Evolutionary conservation across 495 filamentous ascomycete species (phyloP).

Genomic region (Xylaria sp.): DNA sequence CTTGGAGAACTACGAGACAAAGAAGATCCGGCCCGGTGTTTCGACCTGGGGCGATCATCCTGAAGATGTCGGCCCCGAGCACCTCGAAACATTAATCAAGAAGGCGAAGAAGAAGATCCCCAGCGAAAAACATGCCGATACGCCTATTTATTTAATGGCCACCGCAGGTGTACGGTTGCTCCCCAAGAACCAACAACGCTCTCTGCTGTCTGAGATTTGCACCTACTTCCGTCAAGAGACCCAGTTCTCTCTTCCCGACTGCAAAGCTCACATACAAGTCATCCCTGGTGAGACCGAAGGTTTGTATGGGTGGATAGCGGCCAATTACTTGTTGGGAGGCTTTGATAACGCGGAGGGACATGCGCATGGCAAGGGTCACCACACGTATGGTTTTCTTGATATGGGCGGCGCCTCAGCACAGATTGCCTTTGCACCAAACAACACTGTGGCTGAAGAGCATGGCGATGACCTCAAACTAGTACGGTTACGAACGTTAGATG

Average conservation of each 20-base stretch:
- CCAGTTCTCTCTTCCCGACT: constrained; percentile 87
- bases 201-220: constrained; percentile 80
- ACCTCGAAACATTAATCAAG: constrained; percentile 78
- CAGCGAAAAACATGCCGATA: constrained; percentile 74
- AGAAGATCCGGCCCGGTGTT: constrained; percentile 91
- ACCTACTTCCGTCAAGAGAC: constrained; percentile 80
- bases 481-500: constrained; percentile 81
- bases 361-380: constrained; percentile 80
- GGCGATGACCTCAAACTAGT: constrained; percentile 87
- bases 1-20: constrained; percentile 84
- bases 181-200: constrained; percentile 70
- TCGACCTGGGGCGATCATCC: constrained; percentile 86
- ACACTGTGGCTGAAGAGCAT: constrained; percentile 88
- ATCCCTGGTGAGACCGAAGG: constrained; percentile 98
- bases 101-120: constrained; percentile 88
- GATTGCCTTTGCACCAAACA: constrained; percentile 96
- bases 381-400: constrained; percentile 97
- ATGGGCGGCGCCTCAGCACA: constrained; percentile 98
- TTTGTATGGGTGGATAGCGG: constrained; percentile 97
- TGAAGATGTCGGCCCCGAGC: constrained; percentile 77
- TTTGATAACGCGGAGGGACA: constrained; percentile 83
- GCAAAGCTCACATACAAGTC: constrained; percentile 87
- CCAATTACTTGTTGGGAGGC: constrained; percentile 96
- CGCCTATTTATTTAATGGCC: constrained; percentile 92
- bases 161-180: constrained; percentile 97